Base-by-base conservation (phyloP, 2,329 filamentous ascomycete genomes). In the Pezizomycotina sp. region DNA sequence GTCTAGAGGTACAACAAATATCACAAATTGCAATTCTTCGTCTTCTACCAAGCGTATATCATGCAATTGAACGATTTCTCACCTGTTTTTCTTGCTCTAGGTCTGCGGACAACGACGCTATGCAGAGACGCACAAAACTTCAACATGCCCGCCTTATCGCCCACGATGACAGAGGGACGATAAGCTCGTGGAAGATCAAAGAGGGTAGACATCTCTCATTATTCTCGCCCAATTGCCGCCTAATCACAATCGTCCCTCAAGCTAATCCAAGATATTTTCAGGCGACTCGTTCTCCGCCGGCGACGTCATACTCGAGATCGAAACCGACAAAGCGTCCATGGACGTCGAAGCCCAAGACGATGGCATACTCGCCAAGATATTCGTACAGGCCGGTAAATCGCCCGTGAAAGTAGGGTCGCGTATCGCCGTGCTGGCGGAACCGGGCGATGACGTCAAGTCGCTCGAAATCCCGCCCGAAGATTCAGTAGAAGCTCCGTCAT, bases 111-210 rank as follows among this genome's bases (percentile, higher is more conserved):
- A 26, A 71, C 70, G 36, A 60, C 71, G 39, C 61, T 66, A 49
- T 65, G 63, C 51, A 65, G 75, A 50, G 81, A 77, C 31, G 82
- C 81, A 15, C 76, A 83, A 47, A 89, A 84, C 60, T 83, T 91
- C 61, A 78, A 74, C 36, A 92, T 92, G 83, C 82, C 82, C 16
- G 82, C 82, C 25, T 68, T 92, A 46, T 91, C 81, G 45, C 82
- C 82, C 37, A 92, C 82, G 38, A 92, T 92, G 82, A 92, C 81
- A 45, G 82, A 92, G 60, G 82, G 82, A 89, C 82, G 59, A 91
- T 92, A 53, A 69, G 78, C 30, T 70, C 60, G 44, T 92, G 82
- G 82, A 77, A 74, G 58, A 68, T 91, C 52, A 86, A 86, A 59
- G 82, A 91, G 62, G 82, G 63, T 60, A 54, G 43, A 46, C 28